A percentile compares a stretch with the other conserved stretches of the same genome.
phyloP scores from a whole-genome alignment of 1,139 yeast genomes.

The Lodderomyces metapsilosis region DNA sequence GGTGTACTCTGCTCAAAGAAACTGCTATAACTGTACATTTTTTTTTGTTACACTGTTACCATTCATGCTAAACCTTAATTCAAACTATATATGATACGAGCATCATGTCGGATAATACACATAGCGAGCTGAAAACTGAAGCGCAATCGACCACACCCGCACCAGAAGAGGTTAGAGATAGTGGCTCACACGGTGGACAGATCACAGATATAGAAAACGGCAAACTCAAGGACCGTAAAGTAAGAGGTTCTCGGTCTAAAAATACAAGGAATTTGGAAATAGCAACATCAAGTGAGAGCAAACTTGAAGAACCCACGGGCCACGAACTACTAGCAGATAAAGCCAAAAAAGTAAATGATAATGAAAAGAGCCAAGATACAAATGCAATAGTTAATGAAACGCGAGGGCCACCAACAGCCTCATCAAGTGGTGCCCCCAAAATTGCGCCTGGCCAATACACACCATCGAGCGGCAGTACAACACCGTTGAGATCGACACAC shows the following conservation, averaged over 20 bases:
- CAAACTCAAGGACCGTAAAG: background rate
- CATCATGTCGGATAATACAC: background rate
- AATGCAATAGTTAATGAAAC: background rate
- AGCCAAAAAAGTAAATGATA: background rate
- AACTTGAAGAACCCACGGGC: background rate
- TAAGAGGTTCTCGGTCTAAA: background rate
- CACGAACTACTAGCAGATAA: background rate
- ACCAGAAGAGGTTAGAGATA: background rate
- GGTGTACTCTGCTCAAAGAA: no score
- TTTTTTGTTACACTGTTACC: background rate
- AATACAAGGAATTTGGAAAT: constrained; percentile 5
- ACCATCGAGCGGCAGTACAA: background rate
- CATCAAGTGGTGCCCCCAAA: background rate
- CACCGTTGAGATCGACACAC: background rate
- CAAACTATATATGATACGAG: background rate
- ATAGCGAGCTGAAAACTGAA: background rate
- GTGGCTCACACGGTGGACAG: background rate
- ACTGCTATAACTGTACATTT: no score
- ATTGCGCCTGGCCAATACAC: background rate
- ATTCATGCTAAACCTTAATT: background rate
- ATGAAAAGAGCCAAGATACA: background rate
- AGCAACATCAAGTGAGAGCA: background rate
- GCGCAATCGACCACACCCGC: background rate
- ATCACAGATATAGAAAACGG: background rate
- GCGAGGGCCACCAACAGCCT: background rate